phyloP scores from a whole-genome alignment of 257 asterid genomes.

The Plantago major region DNA sequence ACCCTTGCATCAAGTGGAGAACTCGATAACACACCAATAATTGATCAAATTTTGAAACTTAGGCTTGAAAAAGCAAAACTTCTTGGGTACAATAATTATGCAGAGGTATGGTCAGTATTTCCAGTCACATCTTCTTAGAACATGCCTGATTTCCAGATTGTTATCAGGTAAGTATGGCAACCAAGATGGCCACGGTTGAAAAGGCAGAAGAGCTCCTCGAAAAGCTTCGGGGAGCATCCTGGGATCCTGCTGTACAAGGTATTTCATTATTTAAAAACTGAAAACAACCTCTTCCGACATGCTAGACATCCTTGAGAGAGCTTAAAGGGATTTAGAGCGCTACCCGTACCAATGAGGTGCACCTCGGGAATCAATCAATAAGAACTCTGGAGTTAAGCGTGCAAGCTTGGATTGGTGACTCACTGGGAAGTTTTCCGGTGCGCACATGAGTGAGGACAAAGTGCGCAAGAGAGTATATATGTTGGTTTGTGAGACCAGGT shows the following conservation, averaged over 20 bases:
- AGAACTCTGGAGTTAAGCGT: too few species aligned
- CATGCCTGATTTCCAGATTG: conserved; percentile 23
- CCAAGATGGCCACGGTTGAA: conserved; percentile 91
- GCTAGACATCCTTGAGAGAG: too few species aligned
- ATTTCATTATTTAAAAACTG: not conserved
- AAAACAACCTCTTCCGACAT: not conserved
- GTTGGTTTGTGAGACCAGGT: too few species aligned
- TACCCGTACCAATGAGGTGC: too few species aligned
- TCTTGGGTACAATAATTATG: conserved; percentile 89
- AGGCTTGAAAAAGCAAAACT: conserved; percentile 91
- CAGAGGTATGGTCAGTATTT: conserved; percentile 52
- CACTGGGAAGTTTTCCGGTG: too few species aligned
- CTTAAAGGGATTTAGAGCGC: too few species aligned
- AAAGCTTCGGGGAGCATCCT: conserved; percentile 81
- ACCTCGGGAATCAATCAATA: not conserved
- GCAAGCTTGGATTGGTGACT: too few species aligned
- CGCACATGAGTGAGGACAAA: too few species aligned
- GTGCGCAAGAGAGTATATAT: too few species aligned
- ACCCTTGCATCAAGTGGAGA: conserved; percentile 94
- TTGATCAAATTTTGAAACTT: conserved; percentile 85
- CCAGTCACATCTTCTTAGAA: not conserved
- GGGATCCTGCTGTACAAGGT: conserved; percentile 86
- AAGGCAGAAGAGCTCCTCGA: conserved; percentile 91
- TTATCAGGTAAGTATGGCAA: conserved; percentile 84
- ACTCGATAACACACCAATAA: conserved; percentile 70